These are phyloP conservation scores for Aspergillus neoniger DNA, from an alignment of 2,329 filamentous ascomycete genomes.

Conservation along the genomic window DNA sequence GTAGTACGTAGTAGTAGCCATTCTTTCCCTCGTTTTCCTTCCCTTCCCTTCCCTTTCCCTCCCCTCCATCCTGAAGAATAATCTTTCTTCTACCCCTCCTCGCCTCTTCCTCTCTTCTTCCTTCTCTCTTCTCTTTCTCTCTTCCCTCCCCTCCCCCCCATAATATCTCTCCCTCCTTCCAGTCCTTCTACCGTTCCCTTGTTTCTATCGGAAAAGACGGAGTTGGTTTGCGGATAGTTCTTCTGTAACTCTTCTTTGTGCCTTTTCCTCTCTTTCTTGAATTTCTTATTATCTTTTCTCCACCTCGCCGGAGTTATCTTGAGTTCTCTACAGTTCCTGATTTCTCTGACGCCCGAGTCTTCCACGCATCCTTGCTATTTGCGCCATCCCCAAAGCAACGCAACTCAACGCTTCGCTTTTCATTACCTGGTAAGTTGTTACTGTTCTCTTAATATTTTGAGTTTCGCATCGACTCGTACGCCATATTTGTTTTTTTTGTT, in stretches of 20 bases:
- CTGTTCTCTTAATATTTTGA: neutral
- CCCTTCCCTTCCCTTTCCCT: constrained; percentile 18
- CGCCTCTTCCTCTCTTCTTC: constrained; percentile 16
- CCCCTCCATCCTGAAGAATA: constrained; percentile 25
- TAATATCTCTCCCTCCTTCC: constrained; percentile 18
- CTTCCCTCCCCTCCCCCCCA: constrained; percentile 16
- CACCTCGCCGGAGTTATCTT: constrained; percentile 30
- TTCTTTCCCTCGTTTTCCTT: constrained; percentile 21
- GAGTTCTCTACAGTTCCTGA: constrained; percentile 24
- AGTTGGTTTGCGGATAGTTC: constrained; percentile 34
- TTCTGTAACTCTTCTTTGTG: constrained; percentile 26
- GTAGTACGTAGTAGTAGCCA: constrained; percentile 23
- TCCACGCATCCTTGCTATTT: constrained; percentile 22
- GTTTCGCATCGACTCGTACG: neutral
- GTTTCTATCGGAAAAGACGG: constrained; percentile 32
- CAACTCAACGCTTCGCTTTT: constrained; percentile 23
- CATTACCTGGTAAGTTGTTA: constrained; percentile 25
- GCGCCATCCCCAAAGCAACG: constrained; percentile 23
- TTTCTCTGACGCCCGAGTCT: constrained; percentile 23
- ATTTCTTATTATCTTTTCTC: constrained; percentile 24
- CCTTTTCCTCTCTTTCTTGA: constrained; percentile 24
- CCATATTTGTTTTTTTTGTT: neutral
- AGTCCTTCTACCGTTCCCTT: constrained; percentile 25
- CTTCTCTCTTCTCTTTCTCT: constrained; percentile 18
- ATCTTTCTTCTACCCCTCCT: constrained; percentile 24